A percentile compares a stretch with the other conserved stretches of the same genome.
Conservation (phyloP, 805 yeast species). For the Saccharomyces paradoxus region DNA sequence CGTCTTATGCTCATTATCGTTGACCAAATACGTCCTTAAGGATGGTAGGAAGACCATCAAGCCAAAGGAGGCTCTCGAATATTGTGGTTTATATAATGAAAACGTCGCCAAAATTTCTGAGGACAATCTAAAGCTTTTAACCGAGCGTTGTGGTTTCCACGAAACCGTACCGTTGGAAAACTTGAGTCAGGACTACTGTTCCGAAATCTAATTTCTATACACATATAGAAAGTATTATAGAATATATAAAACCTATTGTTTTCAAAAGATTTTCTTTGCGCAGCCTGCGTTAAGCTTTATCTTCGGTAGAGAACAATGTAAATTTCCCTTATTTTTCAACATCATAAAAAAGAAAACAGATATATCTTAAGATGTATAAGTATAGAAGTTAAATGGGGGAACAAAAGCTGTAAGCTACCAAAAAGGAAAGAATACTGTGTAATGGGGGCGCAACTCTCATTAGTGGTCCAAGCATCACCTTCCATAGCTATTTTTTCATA, state of each 20-base stretch:
- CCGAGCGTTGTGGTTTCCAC: slow-evolving; percentile 25
- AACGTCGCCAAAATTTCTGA: slow-evolving; percentile 38
- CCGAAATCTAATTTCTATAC: not conserved
- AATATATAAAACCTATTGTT: not conserved
- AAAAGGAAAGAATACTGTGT: not conserved
- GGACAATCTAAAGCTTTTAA: slow-evolving; percentile 30
- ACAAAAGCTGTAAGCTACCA: not conserved
- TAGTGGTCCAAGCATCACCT: slow-evolving; percentile 83
- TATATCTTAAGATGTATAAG: not conserved
- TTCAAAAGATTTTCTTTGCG: not conserved
- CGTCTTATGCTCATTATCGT: slow-evolving; percentile 46
- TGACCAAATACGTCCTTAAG: slow-evolving; percentile 79
- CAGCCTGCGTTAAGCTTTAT: not conserved
- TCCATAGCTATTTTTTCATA: slow-evolving; percentile 89
- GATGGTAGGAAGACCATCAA: slow-evolving; percentile 64
- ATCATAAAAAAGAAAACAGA: not conserved
- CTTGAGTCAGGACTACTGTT: slow-evolving; percentile 8
- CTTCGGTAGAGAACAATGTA: not conserved
- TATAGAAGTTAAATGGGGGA: not conserved
- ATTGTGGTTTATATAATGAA: slow-evolving; percentile 48
- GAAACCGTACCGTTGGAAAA: slow-evolving; percentile 22
- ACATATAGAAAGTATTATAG: slow-evolving; percentile 1
- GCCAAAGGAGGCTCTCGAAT: slow-evolving; percentile 52
- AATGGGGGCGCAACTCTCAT: slow-evolving; percentile 88
- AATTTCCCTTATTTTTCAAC: not conserved